A percentile compares a stretch with the other conserved stretches of the same genome.
These are phyloP conservation scores for Heimioporus sp. DNA, from an alignment of 768 basidiomycete genomes.

Conservation along the genomic window DNA sequence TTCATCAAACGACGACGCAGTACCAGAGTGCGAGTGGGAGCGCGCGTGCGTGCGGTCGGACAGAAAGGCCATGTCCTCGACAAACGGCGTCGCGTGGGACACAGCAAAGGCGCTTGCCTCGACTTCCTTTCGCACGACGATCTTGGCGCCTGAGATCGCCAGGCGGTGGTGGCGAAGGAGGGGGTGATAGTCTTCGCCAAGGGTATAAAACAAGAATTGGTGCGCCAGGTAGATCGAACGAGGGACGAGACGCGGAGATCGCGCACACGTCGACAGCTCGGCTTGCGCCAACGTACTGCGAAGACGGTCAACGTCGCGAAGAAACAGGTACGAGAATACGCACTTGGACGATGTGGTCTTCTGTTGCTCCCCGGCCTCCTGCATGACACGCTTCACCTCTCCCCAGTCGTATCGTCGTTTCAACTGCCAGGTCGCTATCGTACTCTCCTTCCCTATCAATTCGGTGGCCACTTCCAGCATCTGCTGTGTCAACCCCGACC, in stretches of 20 bases:
- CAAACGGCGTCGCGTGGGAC: constrained; percentile 18
- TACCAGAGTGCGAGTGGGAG: constrained; percentile 23
- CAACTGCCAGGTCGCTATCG: constrained; percentile 68
- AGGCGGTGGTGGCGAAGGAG: constrained; percentile 65
- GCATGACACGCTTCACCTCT: constrained; percentile 42
- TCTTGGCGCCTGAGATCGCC: constrained; percentile 52
- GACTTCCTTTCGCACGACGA: constrained; percentile 73
- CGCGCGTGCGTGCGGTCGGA: constrained; percentile 5
- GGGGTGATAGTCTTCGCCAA: constrained; percentile 78
- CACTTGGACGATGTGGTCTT: constrained; percentile 14
- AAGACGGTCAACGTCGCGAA: background rate
- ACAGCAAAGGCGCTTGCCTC: constrained; percentile 55
- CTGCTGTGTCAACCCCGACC: constrained; percentile 34
- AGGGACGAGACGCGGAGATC: constrained; percentile 58
- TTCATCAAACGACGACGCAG: constrained; percentile 60
- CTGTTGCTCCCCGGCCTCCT: constrained; percentile 3
- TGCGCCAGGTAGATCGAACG: constrained; percentile 80
- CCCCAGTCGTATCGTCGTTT: constrained; percentile 49
- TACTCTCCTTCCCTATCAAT: constrained; percentile 36
- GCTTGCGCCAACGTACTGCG: constrained; percentile 71
- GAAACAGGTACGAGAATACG: background rate
- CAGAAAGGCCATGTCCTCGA: constrained; percentile 17
- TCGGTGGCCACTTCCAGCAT: constrained; percentile 37
- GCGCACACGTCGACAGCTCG: constrained; percentile 75
- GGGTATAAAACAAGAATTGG: constrained; percentile 78